Conservation (phyloP, 23 red algal genomes). For the Cyanidium caldarium region DNA sequence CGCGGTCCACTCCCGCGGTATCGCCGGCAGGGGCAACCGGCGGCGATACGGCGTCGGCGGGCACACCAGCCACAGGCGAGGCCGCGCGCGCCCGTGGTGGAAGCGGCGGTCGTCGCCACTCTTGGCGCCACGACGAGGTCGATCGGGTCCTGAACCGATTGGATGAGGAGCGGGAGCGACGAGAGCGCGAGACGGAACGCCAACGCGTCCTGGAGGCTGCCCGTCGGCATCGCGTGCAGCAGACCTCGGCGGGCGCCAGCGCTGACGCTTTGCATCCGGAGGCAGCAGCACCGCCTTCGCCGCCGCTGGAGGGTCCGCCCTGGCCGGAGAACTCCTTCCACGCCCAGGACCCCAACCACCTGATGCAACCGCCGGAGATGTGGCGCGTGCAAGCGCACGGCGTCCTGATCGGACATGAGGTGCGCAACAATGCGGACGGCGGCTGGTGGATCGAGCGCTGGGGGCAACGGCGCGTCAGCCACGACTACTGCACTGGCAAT, state of each 20-base stretch:
- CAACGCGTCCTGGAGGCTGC: background rate
- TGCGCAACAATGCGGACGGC: conserved; percentile 10
- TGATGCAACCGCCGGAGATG: conserved; percentile 6
- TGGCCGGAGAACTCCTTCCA: background rate
- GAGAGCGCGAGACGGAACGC: background rate
- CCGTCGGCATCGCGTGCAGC: background rate
- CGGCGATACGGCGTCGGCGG: no score
- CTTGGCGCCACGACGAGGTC: background rate
- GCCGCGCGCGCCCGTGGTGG: background rate
- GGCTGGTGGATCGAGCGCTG: conserved; percentile 26
- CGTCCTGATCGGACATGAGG: conserved; percentile 7
- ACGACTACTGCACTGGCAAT: background rate
- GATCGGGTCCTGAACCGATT: background rate
- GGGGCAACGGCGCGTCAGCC: conserved; percentile 4
- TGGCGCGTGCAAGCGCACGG: conserved; percentile 2
- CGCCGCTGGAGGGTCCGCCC: background rate
- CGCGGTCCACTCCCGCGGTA: background rate
- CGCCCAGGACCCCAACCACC: background rate
- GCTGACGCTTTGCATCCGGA: no score
- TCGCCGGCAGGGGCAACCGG: no score
- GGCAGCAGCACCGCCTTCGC: no score
- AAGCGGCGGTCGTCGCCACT: background rate
- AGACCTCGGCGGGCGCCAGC: background rate
- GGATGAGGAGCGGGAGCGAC: background rate
- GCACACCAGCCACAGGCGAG: no score